Base-by-base conservation (phyloP, 208 protist species). In the Leishmania guyanensis region DNA sequence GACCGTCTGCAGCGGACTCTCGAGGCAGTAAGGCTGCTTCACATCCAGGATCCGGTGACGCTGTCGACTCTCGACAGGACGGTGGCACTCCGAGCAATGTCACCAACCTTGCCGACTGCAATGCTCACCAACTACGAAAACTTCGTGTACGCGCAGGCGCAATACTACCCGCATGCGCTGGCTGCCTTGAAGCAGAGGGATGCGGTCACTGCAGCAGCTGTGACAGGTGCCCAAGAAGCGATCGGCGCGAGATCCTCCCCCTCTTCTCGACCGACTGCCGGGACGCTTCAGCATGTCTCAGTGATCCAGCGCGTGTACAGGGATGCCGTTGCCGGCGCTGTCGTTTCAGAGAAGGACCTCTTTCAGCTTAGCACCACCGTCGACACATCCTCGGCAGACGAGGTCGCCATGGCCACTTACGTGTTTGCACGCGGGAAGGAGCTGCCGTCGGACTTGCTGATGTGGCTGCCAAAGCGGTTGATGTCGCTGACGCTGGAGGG, bases 311-410 rank as follows among this genome's bases (percentile, higher is more conserved):
- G 51, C 14, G 70, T 50, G 43, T 88, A 82, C 82, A 20, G 51
- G 26, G 56, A 73, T 33, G 62, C 71, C n/a, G 36, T 83, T 29
- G 68, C 76, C 50, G 79, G 83, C 14, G 53, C 60, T 0, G 29
- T 79, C 54, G 51, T 86, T 53, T 39, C 71, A n/a, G 88, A 82
- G 54, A 82, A 78, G 79, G 86, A 79, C 46, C 79, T 86, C 26
- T 89, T 84, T 58, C 79, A 54, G 51, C 51, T 84, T 33, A 73
- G 53, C 53, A 58, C 36, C 22, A 22, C 76, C 68, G 36, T 86
- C 39, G 60, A 72, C 84, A 20, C 64, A 5, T 71, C 26, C 43
- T 66, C 29, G 1, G 75, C 76, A 6, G 81, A 88, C 66, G 87
- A 84, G 33, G 70, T 80, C 5, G 87, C 87, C 16, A 51, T 70